A percentile compares a stretch with the other conserved stretches of the same genome.
Conservation (phyloP, 2,329 filamentous ascomycete species). For the Exophiala sideris region DNA sequence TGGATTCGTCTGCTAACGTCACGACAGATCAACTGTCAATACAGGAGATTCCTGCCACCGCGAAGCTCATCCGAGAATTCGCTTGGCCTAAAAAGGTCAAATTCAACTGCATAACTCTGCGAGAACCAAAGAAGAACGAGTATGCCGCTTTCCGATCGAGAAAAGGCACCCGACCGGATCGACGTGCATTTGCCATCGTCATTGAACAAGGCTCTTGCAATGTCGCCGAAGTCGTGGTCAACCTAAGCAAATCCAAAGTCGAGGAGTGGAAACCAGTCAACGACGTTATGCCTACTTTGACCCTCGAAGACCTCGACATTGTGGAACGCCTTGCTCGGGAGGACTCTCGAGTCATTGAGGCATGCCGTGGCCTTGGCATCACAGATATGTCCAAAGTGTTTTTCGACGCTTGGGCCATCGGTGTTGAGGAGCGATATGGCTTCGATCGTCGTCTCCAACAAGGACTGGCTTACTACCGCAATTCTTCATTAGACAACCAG, state of each 20-base stretch:
- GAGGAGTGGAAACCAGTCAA: constrained; percentile 71
- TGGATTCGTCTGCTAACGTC: neutral
- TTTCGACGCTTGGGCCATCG: constrained; percentile 95
- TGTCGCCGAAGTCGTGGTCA: constrained; percentile 77
- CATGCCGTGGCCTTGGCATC: constrained; percentile 80
- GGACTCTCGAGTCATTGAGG: constrained; percentile 84
- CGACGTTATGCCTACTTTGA: constrained; percentile 82
- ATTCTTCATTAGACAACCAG: constrained; percentile 81
- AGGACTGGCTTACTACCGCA: constrained; percentile 92
- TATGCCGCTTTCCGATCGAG: constrained; percentile 21
- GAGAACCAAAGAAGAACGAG: constrained; percentile 2
- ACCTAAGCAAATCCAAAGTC: constrained; percentile 65
- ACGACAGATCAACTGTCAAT: constrained; percentile 2
- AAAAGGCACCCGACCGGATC: constrained; percentile 32
- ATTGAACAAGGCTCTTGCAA: constrained; percentile 50
- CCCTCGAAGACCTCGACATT: constrained; percentile 80
- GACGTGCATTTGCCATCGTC: constrained; percentile 47
- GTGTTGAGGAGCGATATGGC: constrained; percentile 86
- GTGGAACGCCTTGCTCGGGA: constrained; percentile 74
- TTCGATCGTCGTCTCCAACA: constrained; percentile 77
- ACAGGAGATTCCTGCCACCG: constrained; percentile 1
- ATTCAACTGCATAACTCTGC: constrained; percentile 34
- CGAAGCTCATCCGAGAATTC: constrained; percentile 2
- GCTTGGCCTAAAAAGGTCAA: constrained; percentile 33
- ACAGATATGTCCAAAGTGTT: constrained; percentile 94